A percentile compares a stretch with the other conserved stretches of the same genome.
phyloP scores from a whole-genome alignment of 208 protist species.

The Phytomonas francai region DNA sequence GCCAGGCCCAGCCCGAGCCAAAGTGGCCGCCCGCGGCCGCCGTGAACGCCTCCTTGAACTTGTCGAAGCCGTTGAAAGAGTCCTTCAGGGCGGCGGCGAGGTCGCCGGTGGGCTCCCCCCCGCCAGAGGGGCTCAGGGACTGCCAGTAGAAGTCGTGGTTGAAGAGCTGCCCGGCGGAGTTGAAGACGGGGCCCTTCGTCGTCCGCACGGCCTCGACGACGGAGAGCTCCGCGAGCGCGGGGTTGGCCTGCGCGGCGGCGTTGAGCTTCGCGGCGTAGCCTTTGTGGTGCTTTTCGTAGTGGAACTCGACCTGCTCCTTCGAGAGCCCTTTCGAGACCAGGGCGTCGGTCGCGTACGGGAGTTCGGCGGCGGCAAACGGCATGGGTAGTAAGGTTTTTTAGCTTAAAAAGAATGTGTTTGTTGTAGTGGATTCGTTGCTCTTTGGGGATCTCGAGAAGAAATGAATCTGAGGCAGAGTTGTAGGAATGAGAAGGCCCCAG shows the following conservation, averaged over 20 bases:
- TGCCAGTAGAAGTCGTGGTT: conserved; percentile 95
- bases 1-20: conserved; percentile 93
- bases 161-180: conserved; percentile 90
- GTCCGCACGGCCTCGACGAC: conserved; percentile 83
- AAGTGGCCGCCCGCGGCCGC: conserved; percentile 83
- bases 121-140: conserved; percentile 58
- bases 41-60: conserved; percentile 92
- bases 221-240: conserved; percentile 50
- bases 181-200: conserved; percentile 81
- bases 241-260: conserved; percentile 53
- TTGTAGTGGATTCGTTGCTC: too few relatives aligned
- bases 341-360: conserved; percentile 70
- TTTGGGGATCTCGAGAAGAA: too few relatives aligned
- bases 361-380: conserved; percentile 61
- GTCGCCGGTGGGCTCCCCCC: conserved; percentile 48
- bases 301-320: conserved; percentile 83
- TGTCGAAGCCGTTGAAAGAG: conserved; percentile 76
- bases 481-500: too few relatives aligned
- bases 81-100: conserved; percentile 67
- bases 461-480: too few relatives aligned
- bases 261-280: conserved; percentile 90
- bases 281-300: conserved; percentile 91
- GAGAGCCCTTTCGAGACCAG: conserved; percentile 81
- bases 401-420: too few relatives aligned
- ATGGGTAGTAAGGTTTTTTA: too few relatives aligned